Percentiles rank a stretch among this genome's conserved stretches.
Conservation (phyloP, 192 early-diverging fungal species). For the Coemansia aciculifera region DNA sequence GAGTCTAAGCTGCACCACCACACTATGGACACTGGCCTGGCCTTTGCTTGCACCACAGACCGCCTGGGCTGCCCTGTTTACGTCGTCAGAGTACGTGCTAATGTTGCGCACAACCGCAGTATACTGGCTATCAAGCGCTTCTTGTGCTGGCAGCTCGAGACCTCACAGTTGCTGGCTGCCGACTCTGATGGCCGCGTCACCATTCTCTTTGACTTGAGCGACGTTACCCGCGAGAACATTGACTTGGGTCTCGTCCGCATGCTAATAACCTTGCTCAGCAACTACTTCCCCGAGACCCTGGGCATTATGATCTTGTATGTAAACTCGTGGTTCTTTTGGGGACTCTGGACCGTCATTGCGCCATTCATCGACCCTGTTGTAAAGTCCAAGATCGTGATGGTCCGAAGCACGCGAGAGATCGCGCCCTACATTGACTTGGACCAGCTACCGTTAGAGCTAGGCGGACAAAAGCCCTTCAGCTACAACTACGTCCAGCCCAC, state of each 20-base stretch:
- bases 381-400: constrained; percentile 78
- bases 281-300: constrained; percentile 87
- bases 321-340: constrained; percentile 82
- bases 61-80: constrained; percentile 56
- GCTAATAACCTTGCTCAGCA: constrained; percentile 75
- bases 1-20: constrained; percentile 58
- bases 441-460: constrained; percentile 59
- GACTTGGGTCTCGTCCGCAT: constrained; percentile 73
- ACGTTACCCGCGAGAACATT: constrained; percentile 72
- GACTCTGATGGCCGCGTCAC: constrained; percentile 61
- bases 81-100: constrained; percentile 54
- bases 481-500: constrained; percentile 60
- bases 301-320: constrained; percentile 74
- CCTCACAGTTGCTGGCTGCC: constrained; percentile 55
- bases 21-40: constrained; percentile 58
- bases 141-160: constrained; percentile 65
- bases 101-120: constrained; percentile 56
- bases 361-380: constrained; percentile 89
- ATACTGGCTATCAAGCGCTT: constrained; percentile 62
- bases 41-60: constrained; percentile 58
- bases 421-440: constrained; percentile 61
- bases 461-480: constrained; percentile 60
- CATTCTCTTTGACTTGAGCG: constrained; percentile 78
- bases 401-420: constrained; percentile 62
- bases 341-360: constrained; percentile 79